Percentiles rank a stretch among this genome's conserved stretches.
Evolutionary conservation across 83 land plant species (phyloP).

Genomic region (Isoetes engelmannii): DNA sequence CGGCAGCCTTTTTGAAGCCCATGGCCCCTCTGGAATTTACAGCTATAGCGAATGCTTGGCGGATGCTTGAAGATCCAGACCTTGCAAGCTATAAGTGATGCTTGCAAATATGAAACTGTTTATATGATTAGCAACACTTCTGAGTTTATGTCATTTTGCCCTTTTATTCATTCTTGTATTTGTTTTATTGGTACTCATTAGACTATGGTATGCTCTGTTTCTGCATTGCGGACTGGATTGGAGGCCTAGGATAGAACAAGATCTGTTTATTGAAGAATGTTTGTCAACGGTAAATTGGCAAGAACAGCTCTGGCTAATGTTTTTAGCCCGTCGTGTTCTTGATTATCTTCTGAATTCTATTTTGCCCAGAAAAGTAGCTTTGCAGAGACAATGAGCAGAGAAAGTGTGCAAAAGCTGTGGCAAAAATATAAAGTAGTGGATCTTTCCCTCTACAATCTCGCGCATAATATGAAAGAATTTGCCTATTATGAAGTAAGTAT

Average conservation of each 20-base stretch:
- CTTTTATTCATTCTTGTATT: too few species aligned
- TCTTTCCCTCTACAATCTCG: conserved; percentile 75
- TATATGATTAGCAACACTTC: too few species aligned
- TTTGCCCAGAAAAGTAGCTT: conserved; percentile 64
- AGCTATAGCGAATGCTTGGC: too few species aligned
- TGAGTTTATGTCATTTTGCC: too few species aligned
- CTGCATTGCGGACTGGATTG: conserved; percentile 89
- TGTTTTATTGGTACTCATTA: conserved; percentile 72
- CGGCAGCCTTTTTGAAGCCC: too few species aligned
- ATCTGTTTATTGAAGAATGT: conserved; percentile 76
- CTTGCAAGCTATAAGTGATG: too few species aligned
- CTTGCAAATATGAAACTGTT: too few species aligned
- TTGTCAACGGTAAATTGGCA: conserved; percentile 67
- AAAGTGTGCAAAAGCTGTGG: conserved; percentile 81
- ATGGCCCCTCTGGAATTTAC: too few species aligned
- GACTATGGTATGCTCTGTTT: conserved; percentile 89
- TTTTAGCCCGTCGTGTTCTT: conserved; percentile 76
- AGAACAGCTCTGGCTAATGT: conserved; percentile 88
- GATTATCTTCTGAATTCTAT: conserved; percentile 66
- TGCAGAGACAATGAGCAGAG: conserved; percentile 83
- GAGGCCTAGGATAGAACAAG: conserved; percentile 80
- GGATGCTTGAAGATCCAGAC: too few species aligned
- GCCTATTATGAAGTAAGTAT: conserved; percentile 68
- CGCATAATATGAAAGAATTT: conserved; percentile 84
- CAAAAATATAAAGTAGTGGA: conserved; percentile 90